Evolutionary conservation across 495 filamentous ascomycete genomes (phyloP).

Genomic region (Articulospora tetracladia): DNA sequence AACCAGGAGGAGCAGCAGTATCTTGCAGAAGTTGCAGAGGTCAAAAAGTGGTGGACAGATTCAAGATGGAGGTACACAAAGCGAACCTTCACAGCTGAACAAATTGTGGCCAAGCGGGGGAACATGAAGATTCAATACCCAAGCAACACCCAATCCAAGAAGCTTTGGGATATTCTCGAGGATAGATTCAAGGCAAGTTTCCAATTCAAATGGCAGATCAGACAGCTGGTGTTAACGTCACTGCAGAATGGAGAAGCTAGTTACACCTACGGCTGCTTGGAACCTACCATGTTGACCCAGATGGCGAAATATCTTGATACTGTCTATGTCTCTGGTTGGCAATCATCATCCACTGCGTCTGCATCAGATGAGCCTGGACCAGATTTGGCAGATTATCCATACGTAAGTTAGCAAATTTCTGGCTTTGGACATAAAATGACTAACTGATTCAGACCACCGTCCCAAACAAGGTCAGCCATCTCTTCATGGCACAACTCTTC

Average conservation of each 20-base stretch:
- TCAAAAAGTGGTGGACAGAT: constrained; percentile 93
- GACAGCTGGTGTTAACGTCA: background rate
- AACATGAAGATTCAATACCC: constrained; percentile 89
- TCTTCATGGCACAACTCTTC: constrained; percentile 98
- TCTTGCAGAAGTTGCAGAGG: constrained; percentile 73
- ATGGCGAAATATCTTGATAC: constrained; percentile 99
- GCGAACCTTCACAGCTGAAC: constrained; percentile 90
- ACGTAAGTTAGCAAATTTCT: constrained; percentile 51
- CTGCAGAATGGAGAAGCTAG: constrained; percentile 73
- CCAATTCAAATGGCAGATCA: background rate
- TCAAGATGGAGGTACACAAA: constrained; percentile 90
- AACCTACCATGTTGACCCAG: constrained; percentile 97
- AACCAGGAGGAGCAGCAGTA: constrained; percentile 77
- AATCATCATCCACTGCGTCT: constrained; percentile 94
- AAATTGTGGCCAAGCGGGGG: constrained; percentile 93
- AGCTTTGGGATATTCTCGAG: constrained; percentile 91
- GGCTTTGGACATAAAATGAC: constrained; percentile 8
- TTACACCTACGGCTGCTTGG: constrained; percentile 94
- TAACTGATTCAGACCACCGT: constrained; percentile 74
- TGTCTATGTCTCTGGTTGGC: constrained; percentile 98
- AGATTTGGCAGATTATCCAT: constrained; percentile 97
- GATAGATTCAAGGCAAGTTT: constrained; percentile 68
- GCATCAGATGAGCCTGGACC: constrained; percentile 92
- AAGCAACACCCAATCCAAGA: constrained; percentile 83
- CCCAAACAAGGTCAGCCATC: constrained; percentile 94